Percentiles rank a stretch among this genome's conserved stretches.
These are phyloP conservation scores for Penicillium herquei DNA, from an alignment of 495 filamentous ascomycete genomes.

Conservation along the genomic window DNA sequence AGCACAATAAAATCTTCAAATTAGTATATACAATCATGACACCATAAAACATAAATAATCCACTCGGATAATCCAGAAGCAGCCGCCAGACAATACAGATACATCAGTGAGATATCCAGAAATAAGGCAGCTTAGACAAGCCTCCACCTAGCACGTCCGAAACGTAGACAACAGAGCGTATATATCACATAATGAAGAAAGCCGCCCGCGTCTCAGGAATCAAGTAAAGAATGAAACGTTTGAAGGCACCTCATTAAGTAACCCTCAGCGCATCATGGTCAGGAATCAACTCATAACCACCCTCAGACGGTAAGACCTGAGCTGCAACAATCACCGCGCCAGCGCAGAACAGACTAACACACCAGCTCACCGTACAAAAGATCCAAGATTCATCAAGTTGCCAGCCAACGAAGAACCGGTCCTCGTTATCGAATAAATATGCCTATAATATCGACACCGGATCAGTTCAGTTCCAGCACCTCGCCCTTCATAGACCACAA, in stretches of 20 bases:
- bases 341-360: constrained; percentile 59
- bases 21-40: too few relatives aligned
- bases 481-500: neutral
- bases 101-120: too few relatives aligned
- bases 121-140: too few relatives aligned
- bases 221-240: neutral
- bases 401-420: constrained; percentile 85
- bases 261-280: constrained; percentile 29
- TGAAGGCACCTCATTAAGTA: constrained; percentile 5
- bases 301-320: constrained; percentile 70
- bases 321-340: constrained; percentile 61
- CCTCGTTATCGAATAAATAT: constrained; percentile 81
- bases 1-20: too few relatives aligned
- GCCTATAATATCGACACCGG: constrained; percentile 45
- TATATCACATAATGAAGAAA: too few relatives aligned
- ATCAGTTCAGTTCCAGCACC: neutral
- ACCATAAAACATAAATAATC: too few relatives aligned
- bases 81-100: too few relatives aligned
- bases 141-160: too few relatives aligned
- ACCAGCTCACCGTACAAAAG: constrained; percentile 73
- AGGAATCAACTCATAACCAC: constrained; percentile 78
- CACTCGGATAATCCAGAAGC: too few relatives aligned
- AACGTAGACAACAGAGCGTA: too few relatives aligned
- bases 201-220: too few relatives aligned
- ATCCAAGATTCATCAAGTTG: constrained; percentile 73